Evolutionary conservation across 257 asterid species (phyloP), one percentile per base, ranked within the genome.

Genomic region (Solanum phureja): DNA sequence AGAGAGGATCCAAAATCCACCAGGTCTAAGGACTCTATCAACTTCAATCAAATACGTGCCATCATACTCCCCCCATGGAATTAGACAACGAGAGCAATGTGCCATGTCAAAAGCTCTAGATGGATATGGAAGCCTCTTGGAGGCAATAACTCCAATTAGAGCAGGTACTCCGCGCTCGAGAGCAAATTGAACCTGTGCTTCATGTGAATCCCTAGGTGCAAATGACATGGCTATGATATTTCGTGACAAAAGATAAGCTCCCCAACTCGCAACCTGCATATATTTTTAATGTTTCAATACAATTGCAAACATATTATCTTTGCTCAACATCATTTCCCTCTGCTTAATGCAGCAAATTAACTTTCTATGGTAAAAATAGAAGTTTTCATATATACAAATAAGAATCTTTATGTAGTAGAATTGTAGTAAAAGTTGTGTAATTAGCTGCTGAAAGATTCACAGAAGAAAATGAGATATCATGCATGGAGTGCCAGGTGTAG

Each of bases 51-150:
- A 91, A 91, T 93, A 95, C 3, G 90, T 91, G 16, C 98, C 99
- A 92, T 93, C 96, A 42, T 95, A 72, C 90, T 95, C 94, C 3
- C 95, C 98, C 99, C 99, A 96, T 0, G 99, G 98, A 87, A 96
- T 96, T 87, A 96, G 97, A 92, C 99, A 96, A 49, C 99, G 98
- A 4, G 99, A 96, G 40, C 99, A 96, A 85, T 96, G 98, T 34
- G 98, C 98, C 98, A 96, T 93, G 88, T 95, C 98, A 90, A 95
- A 95, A 86, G 98, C 98, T 85, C 97, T 84, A 6, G 98, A 96
- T 0, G 99, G 99, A 86, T 95, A 96, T 16, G 99, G 99, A 69
- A 96, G 98, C 90, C 99, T 95, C 91, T 95, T 96, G 76, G 99
- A 95, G 71, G 98, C 99, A 83, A 96, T 91, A 23, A 96, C 96